A percentile compares a stretch with the other conserved stretches of the same genome.
phyloP scores from a whole-genome alignment of 345 rosid genomes.

The Cochlearia excelsa region DNA sequence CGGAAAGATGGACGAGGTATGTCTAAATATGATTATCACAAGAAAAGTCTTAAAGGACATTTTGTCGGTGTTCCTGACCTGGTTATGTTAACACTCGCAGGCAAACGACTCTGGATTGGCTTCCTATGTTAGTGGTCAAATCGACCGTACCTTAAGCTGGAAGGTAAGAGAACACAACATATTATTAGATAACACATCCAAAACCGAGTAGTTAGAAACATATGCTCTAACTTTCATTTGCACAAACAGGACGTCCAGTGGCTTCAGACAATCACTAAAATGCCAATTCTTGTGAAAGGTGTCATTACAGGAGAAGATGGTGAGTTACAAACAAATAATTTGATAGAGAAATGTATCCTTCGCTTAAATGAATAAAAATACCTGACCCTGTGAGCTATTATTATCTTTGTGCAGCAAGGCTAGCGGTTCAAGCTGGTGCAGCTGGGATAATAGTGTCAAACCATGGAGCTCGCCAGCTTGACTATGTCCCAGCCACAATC shows the following conservation, averaged over 20 bases:
- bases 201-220: not conserved
- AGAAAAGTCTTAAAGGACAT: too few relatives aligned
- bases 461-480: slow-evolving; percentile 94
- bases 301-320: slow-evolving; percentile 85
- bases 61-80: slow-evolving; percentile 1
- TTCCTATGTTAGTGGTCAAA: slow-evolving; percentile 87
- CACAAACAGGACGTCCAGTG: slow-evolving; percentile 65
- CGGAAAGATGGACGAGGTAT: slow-evolving; percentile 78
- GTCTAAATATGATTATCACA: not conserved
- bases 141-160: slow-evolving; percentile 46
- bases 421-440: slow-evolving; percentile 69
- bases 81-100: slow-evolving; percentile 38
- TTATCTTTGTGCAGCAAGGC: slow-evolving; percentile 51
- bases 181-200: not conserved
- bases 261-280: slow-evolving; percentile 76
- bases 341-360: not conserved
- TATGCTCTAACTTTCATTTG: slow-evolving; percentile 11
- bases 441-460: slow-evolving; percentile 91
- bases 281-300: slow-evolving; percentile 91
- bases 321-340: slow-evolving; percentile 31
- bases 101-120: slow-evolving; percentile 83
- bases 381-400: slow-evolving; percentile 1
- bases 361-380: not conserved
- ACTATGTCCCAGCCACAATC: slow-evolving; percentile 75
- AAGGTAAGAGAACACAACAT: slow-evolving; percentile 21